A percentile compares a stretch with the other conserved stretches of the same genome.
Evolutionary conservation across 352 stramenopile genomes (phyloP).

Genomic region (Pythium volutum): DNA sequence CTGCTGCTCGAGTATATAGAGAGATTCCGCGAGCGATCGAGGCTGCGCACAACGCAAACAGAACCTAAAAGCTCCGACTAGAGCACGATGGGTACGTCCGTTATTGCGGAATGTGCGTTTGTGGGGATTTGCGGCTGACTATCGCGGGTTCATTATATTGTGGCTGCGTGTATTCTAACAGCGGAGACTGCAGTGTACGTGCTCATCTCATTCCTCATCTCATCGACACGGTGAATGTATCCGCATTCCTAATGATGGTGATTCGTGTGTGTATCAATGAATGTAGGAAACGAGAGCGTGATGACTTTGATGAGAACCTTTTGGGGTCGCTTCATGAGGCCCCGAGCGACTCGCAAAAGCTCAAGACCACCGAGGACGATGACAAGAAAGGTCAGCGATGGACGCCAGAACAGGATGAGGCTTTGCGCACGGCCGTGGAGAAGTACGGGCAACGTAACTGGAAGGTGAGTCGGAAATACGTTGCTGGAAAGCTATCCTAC

Average conservation of each 20-base stretch:
- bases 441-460: conserved; percentile 82
- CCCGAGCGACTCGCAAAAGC: conserved; percentile 50
- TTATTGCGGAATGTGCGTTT: neutral
- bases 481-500: too few relatives aligned
- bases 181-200: conserved; percentile 17
- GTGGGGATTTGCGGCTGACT: neutral
- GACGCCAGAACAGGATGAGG: conserved; percentile 77
- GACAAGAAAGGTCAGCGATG: conserved; percentile 64
- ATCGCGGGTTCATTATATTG: neutral
- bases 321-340: conserved; percentile 47
- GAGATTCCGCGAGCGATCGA: neutral
- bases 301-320: conserved; percentile 29
- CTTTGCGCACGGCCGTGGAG: conserved; percentile 64
- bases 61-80: too few relatives aligned
- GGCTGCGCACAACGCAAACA: too few relatives aligned
- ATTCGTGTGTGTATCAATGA: neutral
- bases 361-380: conserved; percentile 36
- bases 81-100: neutral
- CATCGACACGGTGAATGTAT: too few relatives aligned
- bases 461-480: conserved; percentile 54
- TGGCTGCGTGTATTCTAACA: neutral
- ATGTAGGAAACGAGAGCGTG: conserved; percentile 53
- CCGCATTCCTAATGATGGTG: neutral
- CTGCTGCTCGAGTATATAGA: neutral
- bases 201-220: neutral